Percentiles rank a stretch among this genome's conserved stretches.
Evolutionary conservation across 1,284 basidiomycete species (phyloP).

Genomic region (Ustilago cynodontis): DNA sequence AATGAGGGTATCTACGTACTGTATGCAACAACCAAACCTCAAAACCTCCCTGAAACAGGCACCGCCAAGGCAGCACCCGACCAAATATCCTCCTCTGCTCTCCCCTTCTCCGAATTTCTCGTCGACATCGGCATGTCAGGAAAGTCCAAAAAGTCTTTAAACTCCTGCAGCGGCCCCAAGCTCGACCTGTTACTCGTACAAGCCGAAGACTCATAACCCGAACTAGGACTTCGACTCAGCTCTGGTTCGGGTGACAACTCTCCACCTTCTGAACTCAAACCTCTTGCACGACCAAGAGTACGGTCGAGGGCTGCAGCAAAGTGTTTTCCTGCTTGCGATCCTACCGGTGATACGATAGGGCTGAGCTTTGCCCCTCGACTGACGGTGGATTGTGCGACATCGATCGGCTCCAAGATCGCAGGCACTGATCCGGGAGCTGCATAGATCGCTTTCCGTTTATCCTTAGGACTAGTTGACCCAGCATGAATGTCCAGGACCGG

Average conservation of each 20-base stretch:
- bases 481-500: background rate
- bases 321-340: constrained; percentile 10
- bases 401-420: constrained; percentile 17
- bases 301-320: constrained; percentile 22
- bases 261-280: background rate
- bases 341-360: constrained; percentile 9
- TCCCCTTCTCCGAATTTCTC: background rate
- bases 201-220: constrained; percentile 18
- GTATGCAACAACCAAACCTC: background rate
- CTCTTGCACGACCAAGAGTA: constrained; percentile 12
- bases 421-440: constrained; percentile 14
- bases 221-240: constrained; percentile 33
- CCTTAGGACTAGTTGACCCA: constrained; percentile 22
- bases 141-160: constrained; percentile 28
- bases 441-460: constrained; percentile 44
- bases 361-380: constrained; percentile 3
- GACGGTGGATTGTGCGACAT: background rate
- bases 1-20: background rate
- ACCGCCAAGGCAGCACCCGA: background rate
- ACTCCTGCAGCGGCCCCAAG: constrained; percentile 30
- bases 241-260: constrained; percentile 23
- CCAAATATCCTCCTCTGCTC: constrained; percentile 16
- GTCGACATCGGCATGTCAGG: constrained; percentile 6
- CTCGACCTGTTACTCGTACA: constrained; percentile 21
- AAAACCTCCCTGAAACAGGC: constrained; percentile 2